These are phyloP conservation scores for Ophiocordyceps unilateralis DNA, from an alignment of 2,329 filamentous ascomycete species.

Conservation along the genomic window DNA sequence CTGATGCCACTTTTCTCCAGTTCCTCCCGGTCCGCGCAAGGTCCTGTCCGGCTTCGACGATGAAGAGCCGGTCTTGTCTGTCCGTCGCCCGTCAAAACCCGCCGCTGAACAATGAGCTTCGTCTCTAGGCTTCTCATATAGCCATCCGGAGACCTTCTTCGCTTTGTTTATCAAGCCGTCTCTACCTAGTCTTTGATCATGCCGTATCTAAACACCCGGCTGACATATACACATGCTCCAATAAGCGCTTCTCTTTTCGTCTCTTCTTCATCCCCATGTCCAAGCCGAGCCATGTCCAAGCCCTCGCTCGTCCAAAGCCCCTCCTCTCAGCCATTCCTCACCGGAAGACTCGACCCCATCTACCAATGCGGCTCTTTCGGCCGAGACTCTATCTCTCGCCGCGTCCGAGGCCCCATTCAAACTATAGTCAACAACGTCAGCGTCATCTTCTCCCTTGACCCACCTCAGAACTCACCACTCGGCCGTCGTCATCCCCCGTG, in stretches of 20 bases:
- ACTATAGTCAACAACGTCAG: slow-evolving; percentile 22
- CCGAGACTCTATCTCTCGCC: slow-evolving; percentile 33
- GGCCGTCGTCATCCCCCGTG: slow-evolving; percentile 83
- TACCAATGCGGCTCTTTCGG: slow-evolving; percentile 1
- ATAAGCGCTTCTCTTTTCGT: too few relatives aligned
- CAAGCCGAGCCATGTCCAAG: background rate
- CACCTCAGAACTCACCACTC: slow-evolving; percentile 43
- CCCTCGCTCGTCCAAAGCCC: background rate
- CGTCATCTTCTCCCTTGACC: background rate
- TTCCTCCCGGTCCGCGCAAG: slow-evolving; percentile 42
- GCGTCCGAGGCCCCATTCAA: slow-evolving; percentile 45
- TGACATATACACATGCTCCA: too few relatives aligned
- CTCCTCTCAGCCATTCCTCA: background rate
- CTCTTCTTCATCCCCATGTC: too few relatives aligned
- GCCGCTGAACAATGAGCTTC: background rate
- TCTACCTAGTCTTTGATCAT: background rate
- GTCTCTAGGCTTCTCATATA: background rate
- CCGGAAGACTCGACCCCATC: background rate
- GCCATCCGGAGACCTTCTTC: background rate
- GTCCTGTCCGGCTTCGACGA: slow-evolving; percentile 44
- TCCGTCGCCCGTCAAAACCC: background rate
- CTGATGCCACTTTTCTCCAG: slow-evolving; percentile 30
- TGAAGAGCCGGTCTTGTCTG: slow-evolving; percentile 10
- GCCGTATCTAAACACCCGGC: too few relatives aligned
- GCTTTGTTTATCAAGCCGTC: background rate